Evolutionary conservation across 306 rosid species (phyloP).

Genomic region (Cucurbita maxima): DNA sequence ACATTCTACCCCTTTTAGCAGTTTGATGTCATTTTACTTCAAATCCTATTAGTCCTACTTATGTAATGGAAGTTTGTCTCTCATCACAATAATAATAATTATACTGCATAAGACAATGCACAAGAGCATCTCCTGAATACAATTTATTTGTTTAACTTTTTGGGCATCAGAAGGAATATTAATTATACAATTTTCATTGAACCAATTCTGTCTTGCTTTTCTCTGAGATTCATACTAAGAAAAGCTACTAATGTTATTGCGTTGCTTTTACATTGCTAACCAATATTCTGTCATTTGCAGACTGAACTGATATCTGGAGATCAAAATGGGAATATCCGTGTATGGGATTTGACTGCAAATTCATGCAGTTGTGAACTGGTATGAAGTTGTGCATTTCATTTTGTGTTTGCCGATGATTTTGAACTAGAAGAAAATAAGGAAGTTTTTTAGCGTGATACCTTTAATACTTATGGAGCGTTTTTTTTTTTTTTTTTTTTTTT

Average conservation of each 20-base stretch:
- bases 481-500: no score
- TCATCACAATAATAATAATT: neutral
- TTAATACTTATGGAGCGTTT: neutral
- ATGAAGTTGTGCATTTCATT: slow-evolving; percentile 7
- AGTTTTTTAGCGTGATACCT: neutral
- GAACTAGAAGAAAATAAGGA: neutral
- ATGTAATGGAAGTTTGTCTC: neutral
- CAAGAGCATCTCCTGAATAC: neutral
- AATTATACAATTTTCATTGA: neutral
- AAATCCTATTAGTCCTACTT: neutral
- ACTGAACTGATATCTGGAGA: slow-evolving; percentile 97
- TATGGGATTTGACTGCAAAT: slow-evolving; percentile 98
- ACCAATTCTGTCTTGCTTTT: slow-evolving; percentile 1
- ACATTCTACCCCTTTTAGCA: neutral
- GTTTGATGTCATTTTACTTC: neutral
- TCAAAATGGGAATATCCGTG: slow-evolving; percentile 96
- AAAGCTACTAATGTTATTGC: neutral
- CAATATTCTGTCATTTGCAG: slow-evolving; percentile 23
- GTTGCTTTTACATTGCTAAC: neutral
- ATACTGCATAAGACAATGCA: neutral
- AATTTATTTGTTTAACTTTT: neutral
- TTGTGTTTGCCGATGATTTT: neutral
- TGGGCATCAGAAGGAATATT: neutral
- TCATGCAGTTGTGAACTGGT: slow-evolving; percentile 99
- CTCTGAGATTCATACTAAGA: neutral